phyloP scores from a whole-genome alignment of 108 stramenopile species.

The Pseudonitzschia delicatissima region DNA sequence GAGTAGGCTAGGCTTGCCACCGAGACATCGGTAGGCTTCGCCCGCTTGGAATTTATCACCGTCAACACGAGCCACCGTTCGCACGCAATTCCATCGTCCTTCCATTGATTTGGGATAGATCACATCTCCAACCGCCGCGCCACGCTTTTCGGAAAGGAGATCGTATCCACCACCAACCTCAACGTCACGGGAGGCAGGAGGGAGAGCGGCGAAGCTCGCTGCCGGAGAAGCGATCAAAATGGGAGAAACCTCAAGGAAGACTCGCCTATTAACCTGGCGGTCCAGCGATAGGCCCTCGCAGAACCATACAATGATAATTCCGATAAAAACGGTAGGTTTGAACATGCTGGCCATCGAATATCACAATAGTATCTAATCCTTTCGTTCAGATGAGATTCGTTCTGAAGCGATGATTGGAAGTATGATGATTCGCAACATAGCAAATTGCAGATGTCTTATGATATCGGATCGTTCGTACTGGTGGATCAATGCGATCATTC shows the following conservation, averaged over 20 bases:
- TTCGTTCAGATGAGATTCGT: no score
- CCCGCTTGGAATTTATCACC: constrained; percentile 58
- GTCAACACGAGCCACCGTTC: constrained; percentile 46
- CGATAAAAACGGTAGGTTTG: no score
- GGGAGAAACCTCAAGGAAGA: constrained; percentile 2
- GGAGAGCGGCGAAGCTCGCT: background rate
- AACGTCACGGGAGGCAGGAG: constrained; percentile 25
- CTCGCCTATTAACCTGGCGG: background rate
- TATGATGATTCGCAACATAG: no score
- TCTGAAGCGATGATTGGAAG: no score
- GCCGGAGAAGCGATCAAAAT: background rate
- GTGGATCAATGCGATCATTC: no score
- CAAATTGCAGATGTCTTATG: no score
- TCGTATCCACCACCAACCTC: constrained; percentile 64
- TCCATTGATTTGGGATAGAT: constrained; percentile 56
- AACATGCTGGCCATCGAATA: no score
- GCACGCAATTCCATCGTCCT: constrained; percentile 39
- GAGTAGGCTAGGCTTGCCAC: constrained; percentile 30
- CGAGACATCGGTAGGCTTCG: constrained; percentile 45
- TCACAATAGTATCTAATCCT: no score
- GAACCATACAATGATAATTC: background rate
- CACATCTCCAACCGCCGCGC: constrained; percentile 25
- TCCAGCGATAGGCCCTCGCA: constrained; percentile 3
- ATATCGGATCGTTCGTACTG: no score
- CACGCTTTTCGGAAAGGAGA: constrained; percentile 24